Evolutionary conservation across 768 basidiomycete genomes (phyloP), one percentile per base, ranked within the genome.

Genomic region (Cubamyces lactineus): DNA sequence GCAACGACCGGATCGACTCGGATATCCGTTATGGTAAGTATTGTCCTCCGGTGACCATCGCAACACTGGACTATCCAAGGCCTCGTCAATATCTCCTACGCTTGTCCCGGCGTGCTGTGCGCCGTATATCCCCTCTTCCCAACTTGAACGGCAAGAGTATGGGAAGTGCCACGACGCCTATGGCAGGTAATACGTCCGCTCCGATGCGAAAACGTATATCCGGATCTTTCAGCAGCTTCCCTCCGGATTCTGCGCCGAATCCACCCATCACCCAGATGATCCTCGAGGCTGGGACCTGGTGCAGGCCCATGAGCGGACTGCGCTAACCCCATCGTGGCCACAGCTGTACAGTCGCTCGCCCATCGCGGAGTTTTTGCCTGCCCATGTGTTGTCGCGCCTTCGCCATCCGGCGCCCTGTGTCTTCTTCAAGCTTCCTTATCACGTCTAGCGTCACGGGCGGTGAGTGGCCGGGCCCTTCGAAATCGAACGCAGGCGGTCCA

Each of bases 381-480:
- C 40, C n/a, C 55, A 57, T 62, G 41, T 62, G 53, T 54, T 49
- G 3, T 23, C 38, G 11, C 28, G 38, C 39, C 24, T 21, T 51
- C 21, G 24, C 19, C 54, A 23, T 57, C 50, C 30, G 55, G 50
- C 40, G 50, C 57, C 49, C 61, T 53, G 15, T 23, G 49, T 62
- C 56, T 47, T 34, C 30, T 62, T 62, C 48, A 62, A 34, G 42
- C 45, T 62, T 53, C 61, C 61, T 53, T 52, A 62, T 57, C 38
- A 41, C 26, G 42, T 23, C 56, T 62, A 62, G 61, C 42, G 28
- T 49, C 24, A 34, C 23, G 19, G 60, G 61, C 54, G 38, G 61
- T 55, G 61, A 38, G 49, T 52, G 41, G 17, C 39, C 24, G 49
- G 49, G 30, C 13, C 19, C 54, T 56, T 62, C 61, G 47, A 51